Evolutionary conservation across 2,329 filamentous ascomycete genomes (phyloP).

Genomic region (Apiospora kogelbergensis): DNA sequence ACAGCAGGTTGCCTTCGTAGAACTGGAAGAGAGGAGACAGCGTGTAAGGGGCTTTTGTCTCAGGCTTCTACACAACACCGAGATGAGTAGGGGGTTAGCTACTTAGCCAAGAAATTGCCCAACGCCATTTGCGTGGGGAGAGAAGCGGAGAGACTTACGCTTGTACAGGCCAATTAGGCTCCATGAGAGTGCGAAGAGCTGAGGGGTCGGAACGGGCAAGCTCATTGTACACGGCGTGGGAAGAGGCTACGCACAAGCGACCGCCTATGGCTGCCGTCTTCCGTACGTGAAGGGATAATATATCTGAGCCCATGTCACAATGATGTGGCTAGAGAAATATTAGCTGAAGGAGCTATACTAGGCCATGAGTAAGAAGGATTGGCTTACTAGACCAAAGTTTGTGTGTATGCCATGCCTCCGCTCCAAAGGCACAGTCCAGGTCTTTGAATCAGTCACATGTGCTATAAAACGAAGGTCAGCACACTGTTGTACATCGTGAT

Average conservation of each 20-base stretch:
- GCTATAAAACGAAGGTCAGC: constrained; percentile 31
- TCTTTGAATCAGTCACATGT: constrained; percentile 47
- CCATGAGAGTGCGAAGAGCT: constrained; percentile 36
- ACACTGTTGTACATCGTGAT: neutral
- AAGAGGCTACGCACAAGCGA: constrained; percentile 44
- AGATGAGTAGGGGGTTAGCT: neutral
- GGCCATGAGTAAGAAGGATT: neutral
- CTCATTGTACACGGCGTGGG: constrained; percentile 43
- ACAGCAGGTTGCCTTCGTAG: constrained; percentile 40
- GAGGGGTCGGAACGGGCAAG: constrained; percentile 37
- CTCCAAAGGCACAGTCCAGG: constrained; percentile 43
- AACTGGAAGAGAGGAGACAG: constrained; percentile 43
- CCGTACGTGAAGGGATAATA: constrained; percentile 48
- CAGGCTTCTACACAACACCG: constrained; percentile 17
- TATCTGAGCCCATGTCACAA: constrained; percentile 52
- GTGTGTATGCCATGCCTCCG: constrained; percentile 52
- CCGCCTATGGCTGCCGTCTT: constrained; percentile 44
- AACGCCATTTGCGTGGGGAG: no score
- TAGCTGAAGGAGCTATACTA: neutral
- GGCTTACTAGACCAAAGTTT: constrained; percentile 41
- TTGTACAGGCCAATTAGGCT: constrained; percentile 47
- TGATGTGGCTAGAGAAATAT: constrained; percentile 42
- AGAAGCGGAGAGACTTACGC: constrained; percentile 34
- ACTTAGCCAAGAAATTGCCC: no score
- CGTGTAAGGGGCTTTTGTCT: constrained; percentile 31